A percentile compares a stretch with the other conserved stretches of the same genome.
phyloP scores from a whole-genome alignment of 352 stramenopile species.

The Phytophthora niederhauseri region DNA sequence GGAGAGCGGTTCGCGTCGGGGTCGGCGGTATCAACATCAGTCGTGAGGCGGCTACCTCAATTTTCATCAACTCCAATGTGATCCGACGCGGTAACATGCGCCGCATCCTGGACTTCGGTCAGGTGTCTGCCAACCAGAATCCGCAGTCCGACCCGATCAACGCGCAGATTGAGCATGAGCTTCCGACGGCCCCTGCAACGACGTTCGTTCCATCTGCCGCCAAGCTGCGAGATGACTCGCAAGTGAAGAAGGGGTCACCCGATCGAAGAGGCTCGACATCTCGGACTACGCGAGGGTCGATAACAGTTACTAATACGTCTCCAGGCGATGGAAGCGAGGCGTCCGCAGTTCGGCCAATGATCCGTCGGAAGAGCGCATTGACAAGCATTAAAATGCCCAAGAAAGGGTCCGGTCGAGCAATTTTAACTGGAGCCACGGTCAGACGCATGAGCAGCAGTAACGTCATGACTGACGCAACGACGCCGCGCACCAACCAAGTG shows the following conservation, averaged over 20 bases:
- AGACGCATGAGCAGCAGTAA: conserved; percentile 1
- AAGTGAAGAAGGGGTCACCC: not conserved
- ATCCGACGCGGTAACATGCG: conserved; percentile 7
- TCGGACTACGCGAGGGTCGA: conserved; percentile 4
- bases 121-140: conserved; percentile 2
- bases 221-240: not conserved
- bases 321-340: not conserved
- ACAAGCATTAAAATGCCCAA: conserved; percentile 8
- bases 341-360: not conserved
- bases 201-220: not conserved
- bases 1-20: not conserved
- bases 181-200: conserved; percentile 1
- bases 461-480: not conserved
- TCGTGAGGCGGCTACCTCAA: conserved; percentile 2
- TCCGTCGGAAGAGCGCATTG: conserved; percentile 6
- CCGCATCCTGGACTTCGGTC: conserved; percentile 14
- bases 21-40: not conserved
- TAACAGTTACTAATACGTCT: conserved; percentile 5
- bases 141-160: not conserved
- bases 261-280: not conserved
- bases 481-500: not conserved
- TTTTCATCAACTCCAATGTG: conserved; percentile 11
- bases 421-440: not conserved
- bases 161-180: not conserved
- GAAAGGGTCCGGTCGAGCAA: not conserved